Conservation (phyloP, 176 grass and related monocot genomes). For the Chloris gayana region DNA sequence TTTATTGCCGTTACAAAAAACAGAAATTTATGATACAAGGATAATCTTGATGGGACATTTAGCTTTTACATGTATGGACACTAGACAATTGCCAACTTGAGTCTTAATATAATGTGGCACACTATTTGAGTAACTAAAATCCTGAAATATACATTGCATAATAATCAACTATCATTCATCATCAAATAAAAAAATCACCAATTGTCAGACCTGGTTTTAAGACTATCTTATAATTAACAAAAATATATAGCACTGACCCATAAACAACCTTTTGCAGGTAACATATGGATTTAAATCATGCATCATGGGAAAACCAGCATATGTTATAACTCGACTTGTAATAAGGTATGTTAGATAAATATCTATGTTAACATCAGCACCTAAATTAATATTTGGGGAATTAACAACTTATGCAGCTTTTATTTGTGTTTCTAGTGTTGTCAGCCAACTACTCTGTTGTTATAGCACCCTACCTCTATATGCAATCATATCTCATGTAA, state of each 20-base stretch:
- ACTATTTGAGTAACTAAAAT: background rate
- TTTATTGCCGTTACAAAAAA: background rate
- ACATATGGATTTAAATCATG: constrained; percentile 15
- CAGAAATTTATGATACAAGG: background rate
- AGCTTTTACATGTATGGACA: too few relatives aligned
- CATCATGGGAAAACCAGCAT: constrained; percentile 2
- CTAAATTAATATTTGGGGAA: background rate
- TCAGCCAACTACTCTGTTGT: constrained; percentile 63
- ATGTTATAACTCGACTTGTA: constrained; percentile 20
- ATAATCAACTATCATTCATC: background rate
- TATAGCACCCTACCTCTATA: constrained; percentile 85
- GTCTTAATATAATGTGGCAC: background rate
- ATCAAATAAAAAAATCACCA: too few relatives aligned
- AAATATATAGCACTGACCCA: background rate
- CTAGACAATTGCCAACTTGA: background rate
- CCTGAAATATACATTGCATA: background rate
- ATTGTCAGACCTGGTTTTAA: too few relatives aligned
- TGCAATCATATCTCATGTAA: constrained; percentile 43
- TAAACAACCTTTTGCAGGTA: background rate
- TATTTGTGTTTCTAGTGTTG: constrained; percentile 37
- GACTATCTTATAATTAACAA: too few relatives aligned
- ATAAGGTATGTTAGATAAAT: background rate
- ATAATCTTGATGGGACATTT: background rate
- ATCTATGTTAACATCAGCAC: background rate
- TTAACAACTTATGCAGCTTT: background rate